Percentiles rank a stretch among this genome's conserved stretches.
These are phyloP conservation scores for Annona squamosa DNA, from an alignment of 164 flowering plant species.

Conservation along the genomic window DNA sequence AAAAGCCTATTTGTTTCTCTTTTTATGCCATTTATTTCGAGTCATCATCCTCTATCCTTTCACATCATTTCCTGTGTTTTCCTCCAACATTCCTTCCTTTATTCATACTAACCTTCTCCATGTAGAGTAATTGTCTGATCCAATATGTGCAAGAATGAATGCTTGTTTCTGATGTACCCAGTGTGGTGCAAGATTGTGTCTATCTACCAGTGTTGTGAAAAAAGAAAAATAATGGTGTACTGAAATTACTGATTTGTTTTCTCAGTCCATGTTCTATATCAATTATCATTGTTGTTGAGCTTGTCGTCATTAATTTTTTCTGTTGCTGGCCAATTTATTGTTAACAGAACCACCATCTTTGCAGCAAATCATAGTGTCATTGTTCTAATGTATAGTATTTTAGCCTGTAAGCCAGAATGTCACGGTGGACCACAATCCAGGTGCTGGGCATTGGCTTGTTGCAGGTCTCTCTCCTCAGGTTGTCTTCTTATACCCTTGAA, in stretches of 20 bases:
- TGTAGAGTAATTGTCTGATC: no score
- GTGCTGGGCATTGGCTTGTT: constrained; percentile 97
- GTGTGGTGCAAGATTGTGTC: background rate
- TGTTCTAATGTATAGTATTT: constrained; percentile 9
- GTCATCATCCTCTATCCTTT: no score
- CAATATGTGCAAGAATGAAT: background rate
- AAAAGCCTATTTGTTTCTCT: no score
- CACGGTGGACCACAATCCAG: constrained; percentile 88
- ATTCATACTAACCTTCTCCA: no score
- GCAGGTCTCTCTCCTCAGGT: constrained; percentile 99
- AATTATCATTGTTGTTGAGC: background rate
- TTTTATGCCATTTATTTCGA: no score
- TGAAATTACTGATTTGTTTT: background rate
- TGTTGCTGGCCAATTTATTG: background rate
- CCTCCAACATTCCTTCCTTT: background rate
- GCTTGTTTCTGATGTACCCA: constrained; percentile 3
- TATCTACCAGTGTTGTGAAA: background rate
- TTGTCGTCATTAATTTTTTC: no score
- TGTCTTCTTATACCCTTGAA: constrained; percentile 19
- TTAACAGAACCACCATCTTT: background rate
- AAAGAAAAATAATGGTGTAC: background rate
- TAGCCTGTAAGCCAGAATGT: constrained; percentile 80
- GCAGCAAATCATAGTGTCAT: constrained; percentile 2
- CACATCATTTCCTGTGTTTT: no score
- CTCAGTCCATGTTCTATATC: background rate